Percentiles rank a stretch among this genome's conserved stretches.
phyloP scores from a whole-genome alignment of 2,329 filamentous ascomycete species.

The Immersiporthe knoxdaviesiana region DNA sequence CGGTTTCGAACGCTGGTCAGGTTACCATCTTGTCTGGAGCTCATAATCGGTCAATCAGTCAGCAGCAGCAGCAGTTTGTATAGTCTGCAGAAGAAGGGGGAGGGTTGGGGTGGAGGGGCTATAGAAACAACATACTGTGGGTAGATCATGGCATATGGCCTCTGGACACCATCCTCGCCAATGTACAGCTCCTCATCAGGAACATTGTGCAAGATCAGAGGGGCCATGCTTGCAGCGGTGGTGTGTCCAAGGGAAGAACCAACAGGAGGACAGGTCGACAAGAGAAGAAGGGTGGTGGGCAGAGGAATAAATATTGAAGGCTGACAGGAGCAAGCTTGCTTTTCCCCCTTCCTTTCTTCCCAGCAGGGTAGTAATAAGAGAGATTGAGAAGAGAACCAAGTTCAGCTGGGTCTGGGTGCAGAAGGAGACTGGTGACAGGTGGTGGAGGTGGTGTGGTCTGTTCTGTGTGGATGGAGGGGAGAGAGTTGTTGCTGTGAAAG shows the following conservation, averaged over 20 bases:
- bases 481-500: background rate
- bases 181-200: slow-evolving; percentile 69
- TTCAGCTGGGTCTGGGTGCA: background rate
- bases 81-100: slow-evolving; percentile 12
- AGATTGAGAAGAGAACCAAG: background rate
- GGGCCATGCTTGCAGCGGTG: slow-evolving; percentile 53
- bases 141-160: slow-evolving; percentile 69
- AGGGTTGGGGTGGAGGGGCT: background rate
- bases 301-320: background rate
- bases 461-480: background rate
- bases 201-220: slow-evolving; percentile 69
- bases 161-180: slow-evolving; percentile 66
- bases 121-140: slow-evolving; percentile 52
- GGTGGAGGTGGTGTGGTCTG: background rate
- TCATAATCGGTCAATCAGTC: slow-evolving; percentile 20
- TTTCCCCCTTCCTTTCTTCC: too few relatives aligned
- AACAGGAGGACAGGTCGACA: slow-evolving; percentile 1
- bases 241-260: background rate
- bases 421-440: background rate
- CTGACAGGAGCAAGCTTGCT: background rate
- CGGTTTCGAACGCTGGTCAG: slow-evolving; percentile 52
- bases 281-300: background rate
- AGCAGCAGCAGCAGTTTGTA: slow-evolving; percentile 16
- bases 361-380: background rate
- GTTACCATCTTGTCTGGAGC: slow-evolving; percentile 56